phyloP scores from a whole-genome alignment of 345 rosid species.

The Leavenworthia alabamica region DNA sequence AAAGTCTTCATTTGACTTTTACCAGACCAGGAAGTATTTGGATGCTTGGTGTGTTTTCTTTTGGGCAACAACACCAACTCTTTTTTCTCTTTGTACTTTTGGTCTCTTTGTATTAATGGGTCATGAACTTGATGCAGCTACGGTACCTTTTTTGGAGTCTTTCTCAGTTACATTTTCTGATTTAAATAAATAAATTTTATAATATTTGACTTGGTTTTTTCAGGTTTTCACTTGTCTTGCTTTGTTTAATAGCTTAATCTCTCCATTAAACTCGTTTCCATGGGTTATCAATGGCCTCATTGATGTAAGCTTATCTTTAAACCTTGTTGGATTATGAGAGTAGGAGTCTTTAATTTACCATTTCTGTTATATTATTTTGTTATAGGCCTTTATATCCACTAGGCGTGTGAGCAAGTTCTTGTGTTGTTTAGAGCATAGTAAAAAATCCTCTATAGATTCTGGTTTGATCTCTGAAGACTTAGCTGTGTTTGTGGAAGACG shows the following conservation, averaged over 20 bases:
- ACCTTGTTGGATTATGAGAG: slow-evolving; percentile 2
- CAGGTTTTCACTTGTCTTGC: slow-evolving; percentile 98
- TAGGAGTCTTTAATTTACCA: not conserved
- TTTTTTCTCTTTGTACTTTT: slow-evolving; percentile 78
- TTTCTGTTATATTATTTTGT: slow-evolving; percentile 8
- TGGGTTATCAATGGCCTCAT: slow-evolving; percentile 96
- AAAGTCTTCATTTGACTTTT: slow-evolving; percentile 23
- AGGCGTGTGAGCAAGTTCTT: slow-evolving; percentile 80
- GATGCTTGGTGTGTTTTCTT: slow-evolving; percentile 99
- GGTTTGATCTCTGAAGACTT: slow-evolving; percentile 35
- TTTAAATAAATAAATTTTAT: not conserved
- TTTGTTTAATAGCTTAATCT: slow-evolving; percentile 71
- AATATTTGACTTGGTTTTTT: slow-evolving; percentile 1
- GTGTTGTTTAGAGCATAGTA: slow-evolving; percentile 45
- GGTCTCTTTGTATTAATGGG: slow-evolving; percentile 85
- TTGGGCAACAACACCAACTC: slow-evolving; percentile 96
- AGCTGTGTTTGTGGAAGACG: slow-evolving; percentile 53
- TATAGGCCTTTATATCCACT: slow-evolving; percentile 77
- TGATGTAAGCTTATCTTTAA: slow-evolving; percentile 57
- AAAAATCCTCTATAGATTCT: slow-evolving; percentile 30
- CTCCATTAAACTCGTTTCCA: slow-evolving; percentile 92
- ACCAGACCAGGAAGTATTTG: slow-evolving; percentile 79
- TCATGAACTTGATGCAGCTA: slow-evolving; percentile 90
- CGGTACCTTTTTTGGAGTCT: slow-evolving; percentile 40
- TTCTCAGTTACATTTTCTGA: not conserved